These are phyloP conservation scores for Aspergillus sp. DNA, from an alignment of 2,329 filamentous ascomycete genomes.

Conservation along the genomic window DNA sequence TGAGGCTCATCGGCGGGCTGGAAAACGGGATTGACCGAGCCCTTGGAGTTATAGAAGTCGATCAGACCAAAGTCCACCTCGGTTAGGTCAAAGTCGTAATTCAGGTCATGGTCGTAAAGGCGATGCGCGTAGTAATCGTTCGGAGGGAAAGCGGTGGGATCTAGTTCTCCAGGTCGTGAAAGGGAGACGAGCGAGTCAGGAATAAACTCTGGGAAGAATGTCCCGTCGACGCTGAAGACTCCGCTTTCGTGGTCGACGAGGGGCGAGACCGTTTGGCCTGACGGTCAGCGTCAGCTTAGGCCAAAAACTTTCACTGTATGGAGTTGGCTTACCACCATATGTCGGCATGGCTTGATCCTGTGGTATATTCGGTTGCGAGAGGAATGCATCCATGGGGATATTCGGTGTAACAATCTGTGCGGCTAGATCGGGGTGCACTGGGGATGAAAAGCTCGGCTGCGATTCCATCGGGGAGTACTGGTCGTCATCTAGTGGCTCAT, in stretches of 20 bases:
- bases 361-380: not conserved
- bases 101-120: constrained; percentile 25
- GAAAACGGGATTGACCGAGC: constrained; percentile 10
- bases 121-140: constrained; percentile 31
- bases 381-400: constrained; percentile 16
- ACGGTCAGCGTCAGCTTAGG: not conserved
- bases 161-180: constrained; percentile 29
- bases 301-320: not conserved
- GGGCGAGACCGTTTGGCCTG: constrained; percentile 25
- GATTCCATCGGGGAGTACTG: constrained; percentile 9
- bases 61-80: constrained; percentile 35
- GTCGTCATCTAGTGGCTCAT: constrained; percentile 10
- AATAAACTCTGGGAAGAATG: constrained; percentile 37
- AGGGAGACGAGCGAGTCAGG: constrained; percentile 33
- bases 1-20: constrained; percentile 19
- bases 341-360: constrained; percentile 11
- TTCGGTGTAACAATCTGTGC: constrained; percentile 18
- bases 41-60: constrained; percentile 32
- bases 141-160: constrained; percentile 25
- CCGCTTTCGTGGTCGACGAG: constrained; percentile 33
- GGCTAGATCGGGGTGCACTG: constrained; percentile 2
- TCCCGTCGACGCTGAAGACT: constrained; percentile 35
- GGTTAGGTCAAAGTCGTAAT: constrained; percentile 33
- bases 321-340: constrained; percentile 21
- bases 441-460: constrained; percentile 20